phyloP scores from a whole-genome alignment of 2,329 filamentous ascomycete genomes.

The Stagonosporopsis cucurbitacearum region DNA sequence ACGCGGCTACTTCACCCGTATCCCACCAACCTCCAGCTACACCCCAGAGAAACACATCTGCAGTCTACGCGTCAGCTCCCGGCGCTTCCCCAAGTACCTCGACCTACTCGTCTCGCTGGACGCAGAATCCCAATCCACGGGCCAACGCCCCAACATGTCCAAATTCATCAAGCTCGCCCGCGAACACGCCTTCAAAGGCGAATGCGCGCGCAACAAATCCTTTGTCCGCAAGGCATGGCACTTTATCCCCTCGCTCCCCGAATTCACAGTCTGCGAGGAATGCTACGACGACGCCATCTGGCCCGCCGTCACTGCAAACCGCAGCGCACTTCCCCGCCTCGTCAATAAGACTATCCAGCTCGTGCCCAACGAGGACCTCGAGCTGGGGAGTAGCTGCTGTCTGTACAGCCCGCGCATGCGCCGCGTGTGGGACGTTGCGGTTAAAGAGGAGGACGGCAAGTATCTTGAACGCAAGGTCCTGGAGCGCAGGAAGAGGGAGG shows the following conservation, averaged over 20 bases:
- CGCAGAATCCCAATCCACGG: slow-evolving; percentile 47
- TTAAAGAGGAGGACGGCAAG: slow-evolving; percentile 69
- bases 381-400: slow-evolving; percentile 66
- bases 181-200: slow-evolving; percentile 49
- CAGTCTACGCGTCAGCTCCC: slow-evolving; percentile 69
- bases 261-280: slow-evolving; percentile 84
- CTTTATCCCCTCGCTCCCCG: slow-evolving; percentile 74
- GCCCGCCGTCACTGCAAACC: slow-evolving; percentile 64
- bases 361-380: slow-evolving; percentile 57
- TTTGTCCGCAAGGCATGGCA: slow-evolving; percentile 74
- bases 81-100: slow-evolving; percentile 63
- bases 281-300: slow-evolving; percentile 83
- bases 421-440: slow-evolving; percentile 70
- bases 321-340: slow-evolving; percentile 42
- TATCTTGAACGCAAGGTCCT: slow-evolving; percentile 68
- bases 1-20: slow-evolving; percentile 65
- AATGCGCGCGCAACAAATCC: slow-evolving; percentile 71
- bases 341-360: slow-evolving; percentile 64
- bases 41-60: slow-evolving; percentile 60
- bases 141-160: slow-evolving; percentile 59
- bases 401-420: slow-evolving; percentile 84
- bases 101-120: slow-evolving; percentile 63
- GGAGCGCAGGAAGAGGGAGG: slow-evolving; percentile 51
- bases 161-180: slow-evolving; percentile 70
- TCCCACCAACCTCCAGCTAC: slow-evolving; percentile 33